Evolutionary conservation across 2,329 filamentous ascomycete species (phyloP).

Genomic region (Trichophyton simii): DNA sequence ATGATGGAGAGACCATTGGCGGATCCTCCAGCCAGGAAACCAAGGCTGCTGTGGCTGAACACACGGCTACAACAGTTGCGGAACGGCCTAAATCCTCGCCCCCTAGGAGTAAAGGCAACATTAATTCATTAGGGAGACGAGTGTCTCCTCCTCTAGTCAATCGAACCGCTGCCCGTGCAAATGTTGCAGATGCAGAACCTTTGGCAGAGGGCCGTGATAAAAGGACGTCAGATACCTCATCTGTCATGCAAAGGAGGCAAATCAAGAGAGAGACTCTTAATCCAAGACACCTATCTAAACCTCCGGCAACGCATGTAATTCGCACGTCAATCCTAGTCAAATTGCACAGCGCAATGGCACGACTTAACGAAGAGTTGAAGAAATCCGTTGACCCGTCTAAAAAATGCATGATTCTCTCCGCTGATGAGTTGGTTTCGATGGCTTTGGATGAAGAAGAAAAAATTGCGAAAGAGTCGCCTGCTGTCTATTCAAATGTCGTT

Average conservation of each 20-base stretch:
- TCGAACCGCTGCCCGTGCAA: not conserved
- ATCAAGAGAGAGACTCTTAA: conserved; percentile 33
- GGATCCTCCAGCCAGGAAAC: not conserved
- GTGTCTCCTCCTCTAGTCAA: conserved; percentile 23
- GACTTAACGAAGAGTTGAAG: conserved; percentile 29
- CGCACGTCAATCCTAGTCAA: conserved; percentile 34
- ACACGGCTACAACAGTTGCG: not conserved
- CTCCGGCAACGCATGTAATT: conserved; percentile 31
- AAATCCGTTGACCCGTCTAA: conserved; percentile 23
- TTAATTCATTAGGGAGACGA: conserved; percentile 17
- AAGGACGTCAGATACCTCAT: not conserved
- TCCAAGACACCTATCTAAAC: conserved; percentile 33
- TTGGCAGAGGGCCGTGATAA: not conserved
- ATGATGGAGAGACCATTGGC: not conserved
- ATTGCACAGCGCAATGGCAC: conserved; percentile 32
- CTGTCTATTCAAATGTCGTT: conserved; percentile 71
- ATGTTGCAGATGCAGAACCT: not conserved
- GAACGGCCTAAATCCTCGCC: not conserved
- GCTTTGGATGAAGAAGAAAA: conserved; percentile 59
- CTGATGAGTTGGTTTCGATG: conserved; percentile 35
- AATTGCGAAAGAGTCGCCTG: conserved; percentile 51
- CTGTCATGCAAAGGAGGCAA: conserved; percentile 14
- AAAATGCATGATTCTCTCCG: conserved; percentile 25
- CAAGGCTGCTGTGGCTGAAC: not conserved
- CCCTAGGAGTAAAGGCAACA: conserved; percentile 10